Base-by-base conservation (phyloP, 2,329 filamentous ascomycete species). In the Penicillium nordicum region DNA sequence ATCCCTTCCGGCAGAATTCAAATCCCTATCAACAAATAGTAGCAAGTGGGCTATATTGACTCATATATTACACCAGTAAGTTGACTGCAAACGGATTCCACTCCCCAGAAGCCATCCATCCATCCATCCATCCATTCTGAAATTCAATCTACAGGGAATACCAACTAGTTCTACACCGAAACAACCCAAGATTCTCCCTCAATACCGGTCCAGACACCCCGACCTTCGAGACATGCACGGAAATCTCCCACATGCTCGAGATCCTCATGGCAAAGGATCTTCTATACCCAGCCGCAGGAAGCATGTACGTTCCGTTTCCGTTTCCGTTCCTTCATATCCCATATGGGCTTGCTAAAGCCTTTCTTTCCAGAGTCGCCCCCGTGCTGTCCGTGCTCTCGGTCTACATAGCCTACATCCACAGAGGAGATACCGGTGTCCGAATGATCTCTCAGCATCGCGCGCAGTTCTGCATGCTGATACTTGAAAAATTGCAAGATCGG, bases 381-480 rank as follows among this genome's bases (percentile, higher is more conserved):
- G 48, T 58, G 14, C 42, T 63, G 25, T 59, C 53, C 1, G 51
- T 56, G 5, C 58, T 62, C 36, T 47, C 49, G 7, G 58, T 64
- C 18, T 42, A 65, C 23, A 57, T 63, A 11, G 44, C 57, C 11
- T 59, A 63, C 36, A 65, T 68, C n/a, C 55, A 56, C 41, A 53
- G 47, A 37, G 50, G 57, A 2, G 44, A 58, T 30, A 2, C 54
- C 1, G 60, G 60, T 16, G 38, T 58, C 21, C 59, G 50, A 43
- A 53, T 63, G 34, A 59, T 67, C n/a, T 65, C 65, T 14, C 60
- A 68, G 32, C 60, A 67, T 53, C 60, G 66, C 38, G 61, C 64
- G n/a, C 55, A 53, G 4, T 58, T 67, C 37, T 66, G 63, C 40
- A 66, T 68, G 65, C 50, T 57, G 21, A 61, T 65, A 10, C 55